Percentiles rank a stretch among this genome's conserved stretches.
These are phyloP conservation scores for Neolentinus lepideus DNA, from an alignment of 1,284 basidiomycete genomes.

Conservation along the genomic window DNA sequence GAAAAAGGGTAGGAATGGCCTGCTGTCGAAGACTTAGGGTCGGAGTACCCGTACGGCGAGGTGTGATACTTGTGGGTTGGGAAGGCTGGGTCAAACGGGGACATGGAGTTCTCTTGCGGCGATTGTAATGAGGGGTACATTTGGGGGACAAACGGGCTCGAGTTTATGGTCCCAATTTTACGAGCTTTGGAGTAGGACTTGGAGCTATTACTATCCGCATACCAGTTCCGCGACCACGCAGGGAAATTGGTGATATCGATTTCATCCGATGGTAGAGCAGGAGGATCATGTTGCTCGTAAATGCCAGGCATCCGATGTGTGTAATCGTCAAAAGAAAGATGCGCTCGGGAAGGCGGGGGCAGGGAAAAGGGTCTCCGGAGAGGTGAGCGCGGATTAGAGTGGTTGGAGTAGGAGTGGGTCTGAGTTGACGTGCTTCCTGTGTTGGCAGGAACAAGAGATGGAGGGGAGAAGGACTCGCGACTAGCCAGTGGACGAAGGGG, in stretches of 20 bases:
- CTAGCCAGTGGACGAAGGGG: constrained; percentile 30
- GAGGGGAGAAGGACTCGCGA: constrained; percentile 29
- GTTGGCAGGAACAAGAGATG: constrained; percentile 40
- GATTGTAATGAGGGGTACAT: not conserved
- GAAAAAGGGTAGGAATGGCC: constrained; percentile 15
- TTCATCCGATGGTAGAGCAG: constrained; percentile 22
- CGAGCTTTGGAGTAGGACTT: constrained; percentile 13
- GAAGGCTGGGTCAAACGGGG: constrained; percentile 24
- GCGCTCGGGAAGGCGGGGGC: constrained; percentile 26
- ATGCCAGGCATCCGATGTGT: constrained; percentile 8
- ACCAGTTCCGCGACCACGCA: constrained; percentile 54
- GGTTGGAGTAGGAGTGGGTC: constrained; percentile 23
- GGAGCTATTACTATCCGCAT: constrained; percentile 23
- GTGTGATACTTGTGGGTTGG: constrained; percentile 12
- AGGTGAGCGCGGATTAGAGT: constrained; percentile 20
- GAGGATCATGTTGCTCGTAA: constrained; percentile 8
- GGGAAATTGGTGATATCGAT: constrained; percentile 58
- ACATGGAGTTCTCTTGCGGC: constrained; percentile 8
- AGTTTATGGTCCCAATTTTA: constrained; percentile 6
- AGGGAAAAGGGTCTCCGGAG: constrained; percentile 40
- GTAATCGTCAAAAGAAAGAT: constrained; percentile 13
- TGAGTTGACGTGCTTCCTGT: constrained; percentile 36
- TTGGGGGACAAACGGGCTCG: not conserved
- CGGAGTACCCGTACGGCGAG: constrained; percentile 11
- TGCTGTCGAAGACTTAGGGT: constrained; percentile 21